Percentiles rank a stretch among this genome's conserved stretches.
Conservation (phyloP, 2,329 filamentous ascomycete species). For the Xylariaceae sp. region DNA sequence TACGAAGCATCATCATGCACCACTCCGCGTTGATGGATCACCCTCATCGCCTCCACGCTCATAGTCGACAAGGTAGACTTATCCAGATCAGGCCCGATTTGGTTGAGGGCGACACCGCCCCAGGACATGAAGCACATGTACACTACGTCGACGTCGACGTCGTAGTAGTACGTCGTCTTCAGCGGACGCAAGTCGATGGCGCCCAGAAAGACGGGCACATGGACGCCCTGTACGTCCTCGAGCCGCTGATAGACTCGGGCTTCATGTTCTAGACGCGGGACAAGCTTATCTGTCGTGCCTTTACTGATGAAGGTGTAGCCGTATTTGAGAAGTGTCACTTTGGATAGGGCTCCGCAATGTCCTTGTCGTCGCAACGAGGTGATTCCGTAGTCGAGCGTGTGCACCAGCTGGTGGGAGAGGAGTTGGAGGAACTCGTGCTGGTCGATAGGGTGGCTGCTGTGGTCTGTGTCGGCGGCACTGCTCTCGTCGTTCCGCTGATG, state of each 20-base stretch:
- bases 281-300: slow-evolving; percentile 32
- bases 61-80: not conserved
- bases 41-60: slow-evolving; percentile 12
- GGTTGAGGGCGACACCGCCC: slow-evolving; percentile 24
- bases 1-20: slow-evolving; percentile 25
- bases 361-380: slow-evolving; percentile 27
- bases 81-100: not conserved
- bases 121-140: slow-evolving; percentile 33
- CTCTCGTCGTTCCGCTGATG: slow-evolving; percentile 25
- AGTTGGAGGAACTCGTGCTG: slow-evolving; percentile 28
- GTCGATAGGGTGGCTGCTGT: slow-evolving; percentile 27
- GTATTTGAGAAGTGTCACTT: slow-evolving; percentile 36
- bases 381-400: slow-evolving; percentile 31
- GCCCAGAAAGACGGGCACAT: slow-evolving; percentile 36
- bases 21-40: slow-evolving; percentile 27
- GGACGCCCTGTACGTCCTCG: slow-evolving; percentile 31
- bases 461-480: not conserved
- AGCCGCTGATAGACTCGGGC: slow-evolving; percentile 33
- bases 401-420: slow-evolving; percentile 30
- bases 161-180: slow-evolving; percentile 31
- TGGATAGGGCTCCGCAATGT: slow-evolving; percentile 37
- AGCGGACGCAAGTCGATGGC: slow-evolving; percentile 33
- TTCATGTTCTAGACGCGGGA: slow-evolving; percentile 34
- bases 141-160: slow-evolving; percentile 29
- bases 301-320: slow-evolving; percentile 42